These are phyloP conservation scores for Mycena albidolilacea DNA, from an alignment of 768 basidiomycete genomes.

Conservation along the genomic window DNA sequence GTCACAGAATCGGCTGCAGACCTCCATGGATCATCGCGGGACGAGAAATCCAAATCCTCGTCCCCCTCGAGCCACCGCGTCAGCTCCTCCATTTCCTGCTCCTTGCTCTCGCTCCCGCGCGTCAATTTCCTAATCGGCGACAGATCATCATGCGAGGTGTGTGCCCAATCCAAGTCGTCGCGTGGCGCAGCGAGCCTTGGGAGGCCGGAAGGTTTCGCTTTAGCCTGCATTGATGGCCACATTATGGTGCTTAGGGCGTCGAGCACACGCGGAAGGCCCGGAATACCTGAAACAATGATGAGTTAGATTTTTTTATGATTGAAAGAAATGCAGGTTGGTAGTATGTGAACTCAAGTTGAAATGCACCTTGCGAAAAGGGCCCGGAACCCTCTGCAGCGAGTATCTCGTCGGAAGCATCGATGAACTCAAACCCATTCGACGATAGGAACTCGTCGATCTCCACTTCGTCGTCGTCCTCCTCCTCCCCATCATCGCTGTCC, in stretches of 20 bases:
- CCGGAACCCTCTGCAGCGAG: conserved; percentile 31
- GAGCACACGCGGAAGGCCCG: conserved; percentile 74
- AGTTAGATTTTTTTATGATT: not conserved
- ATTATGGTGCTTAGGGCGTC: conserved; percentile 90
- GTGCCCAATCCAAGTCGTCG: conserved; percentile 58
- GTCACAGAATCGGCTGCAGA: conserved; percentile 44
- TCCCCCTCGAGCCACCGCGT: conserved; percentile 75
- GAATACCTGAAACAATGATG: conserved; percentile 55
- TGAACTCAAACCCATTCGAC: conserved; percentile 82
- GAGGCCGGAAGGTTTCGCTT: conserved; percentile 40
- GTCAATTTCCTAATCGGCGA: conserved; percentile 44
- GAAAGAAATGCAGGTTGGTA: not conserved
- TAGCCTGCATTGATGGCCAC: conserved; percentile 85
- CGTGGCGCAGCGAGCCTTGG: conserved; percentile 43
- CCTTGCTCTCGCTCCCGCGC: conserved; percentile 51
- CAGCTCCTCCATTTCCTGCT: conserved; percentile 70
- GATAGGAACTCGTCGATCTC: conserved; percentile 79
- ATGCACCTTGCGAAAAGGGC: conserved; percentile 44
- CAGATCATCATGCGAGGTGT: conserved; percentile 56
- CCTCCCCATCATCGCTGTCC: conserved; percentile 42
- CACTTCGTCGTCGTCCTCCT: conserved; percentile 61
- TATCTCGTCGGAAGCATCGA: conserved; percentile 63
- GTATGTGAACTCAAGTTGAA: not conserved
- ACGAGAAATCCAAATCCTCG: conserved; percentile 45
- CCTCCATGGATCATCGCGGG: conserved; percentile 59